Base-by-base conservation (phyloP, 75 land plant genomes). In the Picea glauca region DNA sequence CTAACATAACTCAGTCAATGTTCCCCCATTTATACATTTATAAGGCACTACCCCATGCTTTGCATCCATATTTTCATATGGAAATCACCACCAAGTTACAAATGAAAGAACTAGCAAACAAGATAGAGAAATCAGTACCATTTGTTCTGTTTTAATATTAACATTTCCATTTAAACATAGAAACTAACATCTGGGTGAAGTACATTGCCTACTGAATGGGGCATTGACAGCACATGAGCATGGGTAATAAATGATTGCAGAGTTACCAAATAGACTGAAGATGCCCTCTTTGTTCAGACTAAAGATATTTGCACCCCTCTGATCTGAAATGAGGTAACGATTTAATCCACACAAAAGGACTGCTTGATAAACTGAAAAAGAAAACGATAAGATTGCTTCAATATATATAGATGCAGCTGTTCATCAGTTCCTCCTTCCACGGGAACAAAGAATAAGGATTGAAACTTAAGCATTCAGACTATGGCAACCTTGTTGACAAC, bases 211-310 rank as follows among this genome's bases (percentile, higher is more conserved):
- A 38, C 8, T 8, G 3, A 9, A 14, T 8, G 13, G 17, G 18
- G 23, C 50, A 20, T 9, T 8, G 26, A 70, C 15, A 40, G 50
- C 9, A 63, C 1, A 50, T 50, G 12, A 70, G 43, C 43, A 70
- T 70, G 1, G 4, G 33, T 60, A 77, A 77, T 15, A 77, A 56
- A 38, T 14, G 23, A 78, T 79, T 38, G 7, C 30, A 40, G 61
- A 58, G 79, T 46, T 81, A 98, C 99, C 99, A 82, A 93, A 82
- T 35, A 96, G 81, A 84, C 99, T 98, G 58, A 90, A 90, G 57
- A 95, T 78, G 59, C 99, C 99, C 75, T 98, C 99, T 75, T 98
- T 98, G 79, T 98, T 98, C 76, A 85, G 87, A 82, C 92, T 93
- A 59, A 98, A 60, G 30, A 98, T 66, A 74, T 88, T 83, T 13